These are phyloP conservation scores for Calocera viscosa DNA, from an alignment of 768 basidiomycete genomes.

Conservation along the genomic window DNA sequence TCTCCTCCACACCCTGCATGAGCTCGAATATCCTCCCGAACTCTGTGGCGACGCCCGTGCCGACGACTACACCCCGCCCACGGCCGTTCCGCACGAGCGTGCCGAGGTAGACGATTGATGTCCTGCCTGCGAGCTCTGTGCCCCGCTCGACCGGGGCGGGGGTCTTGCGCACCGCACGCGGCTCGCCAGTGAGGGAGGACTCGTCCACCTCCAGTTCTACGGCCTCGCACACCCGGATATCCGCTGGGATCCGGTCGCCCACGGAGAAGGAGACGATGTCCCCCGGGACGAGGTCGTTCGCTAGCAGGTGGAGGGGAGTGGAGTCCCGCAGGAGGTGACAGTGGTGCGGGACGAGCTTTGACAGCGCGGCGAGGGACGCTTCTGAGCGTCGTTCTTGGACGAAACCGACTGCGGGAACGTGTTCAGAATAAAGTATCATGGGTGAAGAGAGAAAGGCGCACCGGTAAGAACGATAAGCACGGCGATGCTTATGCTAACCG, in stretches of 20 bases:
- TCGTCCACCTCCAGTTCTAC: slow-evolving; percentile 90
- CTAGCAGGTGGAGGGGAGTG: slow-evolving; percentile 64
- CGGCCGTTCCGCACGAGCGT: slow-evolving; percentile 83
- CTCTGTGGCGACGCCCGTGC: slow-evolving; percentile 72
- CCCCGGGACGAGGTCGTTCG: slow-evolving; percentile 93
- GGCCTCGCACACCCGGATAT: slow-evolving; percentile 69
- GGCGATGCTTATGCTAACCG: slow-evolving; percentile 82
- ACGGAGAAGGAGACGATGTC: slow-evolving; percentile 82
- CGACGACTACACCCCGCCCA: slow-evolving; percentile 78
- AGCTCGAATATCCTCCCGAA: slow-evolving; percentile 94
- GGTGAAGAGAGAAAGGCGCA: slow-evolving; percentile 27
- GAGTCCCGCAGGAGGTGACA: slow-evolving; percentile 80
- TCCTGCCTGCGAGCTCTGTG: slow-evolving; percentile 62
- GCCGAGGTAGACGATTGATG: slow-evolving; percentile 90
- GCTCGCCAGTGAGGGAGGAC: slow-evolving; percentile 90
- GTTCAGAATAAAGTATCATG: neutral
- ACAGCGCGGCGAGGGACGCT: slow-evolving; percentile 84
- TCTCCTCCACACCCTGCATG: slow-evolving; percentile 97
- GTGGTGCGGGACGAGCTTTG: slow-evolving; percentile 94
- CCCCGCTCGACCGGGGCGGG: slow-evolving; percentile 31
- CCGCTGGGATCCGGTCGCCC: slow-evolving; percentile 89
- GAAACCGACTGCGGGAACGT: slow-evolving; percentile 55
- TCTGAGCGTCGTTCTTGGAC: slow-evolving; percentile 92
- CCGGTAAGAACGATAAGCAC: slow-evolving; percentile 88
- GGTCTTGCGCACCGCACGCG: slow-evolving; percentile 61